Evolutionary conservation across 2,329 filamentous ascomycete species (phyloP).

Genomic region (Diaporthe sp.): DNA sequence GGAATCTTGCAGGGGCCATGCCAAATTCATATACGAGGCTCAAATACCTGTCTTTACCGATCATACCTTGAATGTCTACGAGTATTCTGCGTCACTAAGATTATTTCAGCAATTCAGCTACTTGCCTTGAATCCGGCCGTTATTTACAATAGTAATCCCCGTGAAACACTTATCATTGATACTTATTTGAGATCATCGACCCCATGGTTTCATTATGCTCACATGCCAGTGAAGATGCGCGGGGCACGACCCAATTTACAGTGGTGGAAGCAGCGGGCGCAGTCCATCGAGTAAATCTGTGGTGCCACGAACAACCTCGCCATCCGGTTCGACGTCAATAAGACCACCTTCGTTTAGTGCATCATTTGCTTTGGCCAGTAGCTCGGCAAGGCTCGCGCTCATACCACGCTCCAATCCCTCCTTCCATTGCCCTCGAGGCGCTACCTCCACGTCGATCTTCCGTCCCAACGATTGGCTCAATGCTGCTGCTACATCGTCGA

Average conservation of each 20-base stretch:
- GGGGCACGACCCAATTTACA: neutral
- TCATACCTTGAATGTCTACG: neutral
- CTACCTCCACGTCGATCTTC: neutral
- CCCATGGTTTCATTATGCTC: no score
- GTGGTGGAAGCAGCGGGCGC: neutral
- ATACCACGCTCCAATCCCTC: neutral
- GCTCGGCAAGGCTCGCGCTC: neutral
- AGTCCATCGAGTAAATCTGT: neutral
- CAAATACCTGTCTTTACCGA: neutral
- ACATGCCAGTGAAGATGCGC: neutral
- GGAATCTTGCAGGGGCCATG: neutral
- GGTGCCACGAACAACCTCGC: neutral
- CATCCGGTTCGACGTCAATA: neutral
- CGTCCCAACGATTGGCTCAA: neutral
- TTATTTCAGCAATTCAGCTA: no score
- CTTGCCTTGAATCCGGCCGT: no score
- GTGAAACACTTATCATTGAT: neutral
- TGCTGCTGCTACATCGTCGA: neutral
- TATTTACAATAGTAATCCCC: no score
- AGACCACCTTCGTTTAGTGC: constrained; percentile 1
- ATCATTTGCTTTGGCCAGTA: neutral
- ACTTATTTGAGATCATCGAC: neutral
- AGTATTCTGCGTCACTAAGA: no score
- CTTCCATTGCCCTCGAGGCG: neutral
- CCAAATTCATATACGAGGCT: neutral